phyloP scores from a whole-genome alignment of 768 basidiomycete genomes.

The Leucocoprinus birnbaumii region DNA sequence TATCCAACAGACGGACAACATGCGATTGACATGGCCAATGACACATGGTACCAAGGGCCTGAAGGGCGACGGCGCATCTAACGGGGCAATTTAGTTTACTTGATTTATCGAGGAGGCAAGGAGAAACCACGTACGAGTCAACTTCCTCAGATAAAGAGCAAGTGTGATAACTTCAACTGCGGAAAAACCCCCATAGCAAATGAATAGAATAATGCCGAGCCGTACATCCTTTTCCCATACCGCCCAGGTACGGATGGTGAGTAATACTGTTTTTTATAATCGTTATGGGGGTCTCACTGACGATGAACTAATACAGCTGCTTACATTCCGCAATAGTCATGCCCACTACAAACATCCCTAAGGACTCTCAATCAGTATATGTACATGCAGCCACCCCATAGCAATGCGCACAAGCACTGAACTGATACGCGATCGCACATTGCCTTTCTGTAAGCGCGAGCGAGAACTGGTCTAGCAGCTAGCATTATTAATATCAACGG shows the following conservation, averaged over 20 bases:
- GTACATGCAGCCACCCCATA: no score
- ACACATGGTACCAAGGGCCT: background rate
- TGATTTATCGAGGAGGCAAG: no score
- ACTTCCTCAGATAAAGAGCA: background rate
- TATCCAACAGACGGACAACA: background rate
- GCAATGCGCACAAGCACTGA: background rate
- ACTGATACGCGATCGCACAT: background rate
- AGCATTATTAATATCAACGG: background rate
- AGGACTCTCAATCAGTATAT: background rate
- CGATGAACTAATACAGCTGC: background rate
- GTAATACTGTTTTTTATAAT: background rate
- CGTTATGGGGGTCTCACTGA: no score
- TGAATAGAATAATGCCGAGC: background rate
- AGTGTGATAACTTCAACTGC: background rate
- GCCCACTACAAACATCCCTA: background rate
- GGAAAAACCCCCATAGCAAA: background rate
- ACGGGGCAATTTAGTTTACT: background rate
- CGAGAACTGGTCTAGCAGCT: background rate
- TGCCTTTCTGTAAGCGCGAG: background rate
- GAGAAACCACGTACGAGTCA: background rate
- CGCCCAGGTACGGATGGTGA: conserved; percentile 9
- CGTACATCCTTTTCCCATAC: conserved; percentile 7
- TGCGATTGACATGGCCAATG: background rate
- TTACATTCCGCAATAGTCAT: background rate
- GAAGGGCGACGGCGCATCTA: background rate